Percentiles rank a stretch among this genome's conserved stretches.
phyloP scores from a whole-genome alignment of 2,329 filamentous ascomycete species.

The Ceratocystis ficicola region DNA sequence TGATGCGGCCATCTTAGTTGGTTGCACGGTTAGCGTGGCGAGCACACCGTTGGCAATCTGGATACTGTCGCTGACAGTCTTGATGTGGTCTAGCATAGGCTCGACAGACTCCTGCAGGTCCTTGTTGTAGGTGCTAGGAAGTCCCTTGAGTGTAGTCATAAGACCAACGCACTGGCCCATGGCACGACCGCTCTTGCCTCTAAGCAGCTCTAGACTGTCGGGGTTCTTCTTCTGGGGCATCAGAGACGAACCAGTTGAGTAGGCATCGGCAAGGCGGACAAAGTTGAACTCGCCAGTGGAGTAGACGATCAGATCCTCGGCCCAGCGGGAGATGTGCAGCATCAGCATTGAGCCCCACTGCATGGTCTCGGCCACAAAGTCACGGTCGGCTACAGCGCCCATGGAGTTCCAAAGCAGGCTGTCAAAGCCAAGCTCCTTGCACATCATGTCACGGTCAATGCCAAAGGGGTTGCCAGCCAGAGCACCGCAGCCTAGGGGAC shows the following conservation, averaged over 20 bases:
- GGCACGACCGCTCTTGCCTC: slow-evolving; percentile 61
- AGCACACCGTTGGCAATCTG: slow-evolving; percentile 74
- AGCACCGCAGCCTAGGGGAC: slow-evolving; percentile 61
- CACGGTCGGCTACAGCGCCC: slow-evolving; percentile 61
- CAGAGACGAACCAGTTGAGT: slow-evolving; percentile 61
- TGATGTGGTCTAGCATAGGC: slow-evolving; percentile 72
- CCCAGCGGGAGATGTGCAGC: slow-evolving; percentile 67
- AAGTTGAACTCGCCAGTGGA: slow-evolving; percentile 65
- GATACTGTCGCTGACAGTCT: slow-evolving; percentile 69
- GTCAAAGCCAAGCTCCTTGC: slow-evolving; percentile 69
- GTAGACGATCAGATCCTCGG: slow-evolving; percentile 80
- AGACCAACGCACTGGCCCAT: slow-evolving; percentile 75
- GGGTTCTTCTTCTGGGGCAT: slow-evolving; percentile 83
- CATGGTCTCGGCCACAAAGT: slow-evolving; percentile 72
- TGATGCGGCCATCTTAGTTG: slow-evolving; percentile 66
- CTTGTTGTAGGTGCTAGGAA: slow-evolving; percentile 80
- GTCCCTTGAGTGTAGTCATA: slow-evolving; percentile 55
- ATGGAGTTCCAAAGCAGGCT: slow-evolving; percentile 65
- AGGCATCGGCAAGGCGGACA: slow-evolving; percentile 63
- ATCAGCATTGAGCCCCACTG: slow-evolving; percentile 70
- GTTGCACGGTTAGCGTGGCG: slow-evolving; percentile 55
- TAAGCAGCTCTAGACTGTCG: slow-evolving; percentile 58
- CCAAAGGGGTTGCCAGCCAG: slow-evolving; percentile 72
- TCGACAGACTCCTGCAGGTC: slow-evolving; percentile 81
- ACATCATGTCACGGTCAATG: slow-evolving; percentile 68